phyloP scores from a whole-genome alignment of 345 rosid genomes.

The Luvunga scandens region DNA sequence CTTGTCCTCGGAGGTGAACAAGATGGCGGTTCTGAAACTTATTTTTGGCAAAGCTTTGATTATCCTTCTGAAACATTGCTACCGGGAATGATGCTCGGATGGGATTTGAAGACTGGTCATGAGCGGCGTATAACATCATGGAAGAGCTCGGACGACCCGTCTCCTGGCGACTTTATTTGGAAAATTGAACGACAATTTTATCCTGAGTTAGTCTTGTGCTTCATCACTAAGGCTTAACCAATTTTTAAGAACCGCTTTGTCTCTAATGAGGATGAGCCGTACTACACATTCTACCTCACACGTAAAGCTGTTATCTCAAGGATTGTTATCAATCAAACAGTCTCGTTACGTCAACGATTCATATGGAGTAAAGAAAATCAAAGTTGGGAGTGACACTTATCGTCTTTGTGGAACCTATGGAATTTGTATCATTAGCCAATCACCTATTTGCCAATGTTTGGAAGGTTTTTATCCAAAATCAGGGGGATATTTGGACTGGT shows the following conservation, averaged over 20 bases:
- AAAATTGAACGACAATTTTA: constrained; percentile 17
- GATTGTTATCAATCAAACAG: constrained; percentile 23
- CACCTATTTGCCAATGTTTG: too few species aligned
- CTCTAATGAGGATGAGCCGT: constrained; percentile 23
- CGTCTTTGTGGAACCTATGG: too few species aligned
- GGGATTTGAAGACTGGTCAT: constrained; percentile 30
- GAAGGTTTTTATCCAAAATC: too few species aligned
- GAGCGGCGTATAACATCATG: constrained; percentile 38
- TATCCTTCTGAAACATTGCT: constrained; percentile 50
- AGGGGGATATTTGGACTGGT: too few species aligned
- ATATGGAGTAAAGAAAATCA: constrained; percentile 37
- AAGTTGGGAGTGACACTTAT: constrained; percentile 38
- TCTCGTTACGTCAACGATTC: constrained; percentile 24
- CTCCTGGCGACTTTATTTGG: constrained; percentile 36
- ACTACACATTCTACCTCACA: constrained; percentile 23
- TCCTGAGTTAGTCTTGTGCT: constrained; percentile 35
- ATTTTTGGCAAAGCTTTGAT: constrained; percentile 57
- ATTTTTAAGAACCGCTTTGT: constrained; percentile 28
- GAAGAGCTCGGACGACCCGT: too few species aligned
- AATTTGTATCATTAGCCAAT: too few species aligned
- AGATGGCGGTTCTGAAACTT: neutral
- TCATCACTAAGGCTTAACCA: constrained; percentile 22
- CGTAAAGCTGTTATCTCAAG: constrained; percentile 28
- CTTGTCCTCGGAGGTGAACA: constrained; percentile 19
- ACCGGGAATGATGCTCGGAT: constrained; percentile 55